Evolutionary conservation across 192 early-diverging fungal genomes (phyloP).

Genomic region (Coemansia umbellata): DNA sequence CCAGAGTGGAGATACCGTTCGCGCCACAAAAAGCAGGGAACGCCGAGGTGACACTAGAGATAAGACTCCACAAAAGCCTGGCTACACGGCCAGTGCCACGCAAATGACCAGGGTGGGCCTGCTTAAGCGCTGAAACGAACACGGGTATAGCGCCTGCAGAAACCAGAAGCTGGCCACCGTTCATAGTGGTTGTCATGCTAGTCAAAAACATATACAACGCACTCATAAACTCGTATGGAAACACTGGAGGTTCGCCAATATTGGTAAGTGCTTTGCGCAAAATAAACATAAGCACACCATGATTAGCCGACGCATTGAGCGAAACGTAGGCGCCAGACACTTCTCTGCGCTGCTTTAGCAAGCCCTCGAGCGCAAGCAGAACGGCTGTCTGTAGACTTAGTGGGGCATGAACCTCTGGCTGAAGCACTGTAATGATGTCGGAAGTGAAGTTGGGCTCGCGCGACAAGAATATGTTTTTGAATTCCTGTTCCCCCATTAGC

Average conservation of each 20-base stretch:
- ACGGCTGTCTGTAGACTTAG: conserved; percentile 73
- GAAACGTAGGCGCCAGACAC: conserved; percentile 79
- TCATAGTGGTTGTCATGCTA: conserved; percentile 71
- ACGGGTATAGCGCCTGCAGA: conserved; percentile 86
- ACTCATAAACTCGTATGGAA: conserved; percentile 70
- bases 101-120: conserved; percentile 55
- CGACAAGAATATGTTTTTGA: conserved; percentile 70
- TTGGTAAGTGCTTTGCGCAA: conserved; percentile 68
- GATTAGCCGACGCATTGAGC: conserved; percentile 88
- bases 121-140: conserved; percentile 67
- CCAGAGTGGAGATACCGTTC: conserved; percentile 74
- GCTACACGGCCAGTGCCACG: conserved; percentile 68
- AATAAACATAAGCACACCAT: conserved; percentile 83
- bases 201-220: conserved; percentile 76
- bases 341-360: conserved; percentile 73
- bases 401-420: conserved; percentile 66
- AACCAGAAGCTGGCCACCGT: conserved; percentile 85
- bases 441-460: conserved; percentile 86
- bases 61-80: conserved; percentile 75
- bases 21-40: conserved; percentile 79
- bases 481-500: conserved; percentile 47
- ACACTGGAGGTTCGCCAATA: conserved; percentile 39
- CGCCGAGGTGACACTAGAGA: conserved; percentile 67
- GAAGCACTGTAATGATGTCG: conserved; percentile 71
- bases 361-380: conserved; percentile 76